Evolutionary conservation across 371 early-diverging fungal species (phyloP).

Genomic region (Amoeboaphelidium occidentale): DNA sequence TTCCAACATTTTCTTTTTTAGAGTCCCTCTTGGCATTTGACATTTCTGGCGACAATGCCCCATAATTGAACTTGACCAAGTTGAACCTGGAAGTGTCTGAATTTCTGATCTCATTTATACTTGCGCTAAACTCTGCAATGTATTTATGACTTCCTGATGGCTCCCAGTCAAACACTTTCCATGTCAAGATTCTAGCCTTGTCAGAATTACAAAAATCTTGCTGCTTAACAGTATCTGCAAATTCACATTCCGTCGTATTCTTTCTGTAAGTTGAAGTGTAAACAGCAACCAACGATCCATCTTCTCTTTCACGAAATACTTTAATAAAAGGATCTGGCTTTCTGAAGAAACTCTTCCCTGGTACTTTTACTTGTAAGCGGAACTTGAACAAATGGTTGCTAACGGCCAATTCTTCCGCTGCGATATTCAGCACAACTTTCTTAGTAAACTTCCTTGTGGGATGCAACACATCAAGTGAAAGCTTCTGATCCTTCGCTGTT

Average conservation of each 20-base stretch:
- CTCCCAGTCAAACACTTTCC: conserved; percentile 9
- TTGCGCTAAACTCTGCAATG: conserved; percentile 8
- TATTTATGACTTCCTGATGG: conserved; percentile 4
- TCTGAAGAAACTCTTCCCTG: too few species aligned
- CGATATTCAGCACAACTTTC: too few species aligned
- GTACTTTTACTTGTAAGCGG: not conserved
- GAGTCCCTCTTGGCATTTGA: not conserved
- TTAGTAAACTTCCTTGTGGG: too few species aligned
- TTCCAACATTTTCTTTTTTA: too few species aligned
- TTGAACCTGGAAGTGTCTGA: not conserved
- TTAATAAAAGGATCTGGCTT: conserved; percentile 8
- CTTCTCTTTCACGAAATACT: conserved; percentile 1
- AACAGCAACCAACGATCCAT: too few species aligned
- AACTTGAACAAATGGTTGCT: not conserved
- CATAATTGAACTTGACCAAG: not conserved
- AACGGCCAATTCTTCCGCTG: too few species aligned
- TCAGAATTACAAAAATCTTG: conserved; percentile 5
- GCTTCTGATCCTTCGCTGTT: too few species aligned
- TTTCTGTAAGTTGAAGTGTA: conserved; percentile 4
- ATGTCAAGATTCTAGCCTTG: conserved; percentile 2
- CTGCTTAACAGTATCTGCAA: conserved; percentile 1
- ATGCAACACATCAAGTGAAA: too few species aligned
- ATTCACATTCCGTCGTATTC: conserved; percentile 10
- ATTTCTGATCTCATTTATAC: not conserved
- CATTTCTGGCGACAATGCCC: conserved; percentile 2